phyloP scores from a whole-genome alignment of 179 eudicot species.

The Silene vulgaris region DNA sequence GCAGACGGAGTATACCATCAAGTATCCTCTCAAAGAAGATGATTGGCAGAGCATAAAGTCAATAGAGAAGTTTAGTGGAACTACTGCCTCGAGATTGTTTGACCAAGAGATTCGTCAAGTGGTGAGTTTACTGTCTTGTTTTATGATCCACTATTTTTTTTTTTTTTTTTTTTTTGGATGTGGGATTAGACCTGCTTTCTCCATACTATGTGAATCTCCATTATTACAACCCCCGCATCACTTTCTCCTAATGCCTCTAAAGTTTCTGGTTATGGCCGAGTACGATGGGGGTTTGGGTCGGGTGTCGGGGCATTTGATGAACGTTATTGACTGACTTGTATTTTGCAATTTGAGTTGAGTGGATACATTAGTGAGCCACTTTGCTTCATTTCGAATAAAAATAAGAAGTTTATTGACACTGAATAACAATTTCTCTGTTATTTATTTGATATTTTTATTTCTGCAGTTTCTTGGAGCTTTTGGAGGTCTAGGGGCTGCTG shows the following conservation, averaged over 20 bases:
- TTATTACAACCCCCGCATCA: neutral
- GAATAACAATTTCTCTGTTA: neutral
- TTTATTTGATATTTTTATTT: constrained; percentile 3
- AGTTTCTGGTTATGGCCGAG: neutral
- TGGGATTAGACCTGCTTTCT: neutral
- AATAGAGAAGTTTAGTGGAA: constrained; percentile 55
- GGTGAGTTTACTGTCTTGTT: constrained; percentile 41
- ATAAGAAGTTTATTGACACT: neutral
- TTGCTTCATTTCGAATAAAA: neutral
- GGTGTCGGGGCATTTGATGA: too few species aligned
- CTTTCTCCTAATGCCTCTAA: neutral
- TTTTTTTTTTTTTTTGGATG: neutral
- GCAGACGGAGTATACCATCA: constrained; percentile 31
- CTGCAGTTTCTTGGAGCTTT: constrained; percentile 76
- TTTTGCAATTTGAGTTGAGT: too few species aligned
- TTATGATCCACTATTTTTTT: neutral
- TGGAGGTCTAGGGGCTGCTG: constrained; percentile 95
- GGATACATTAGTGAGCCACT: too few species aligned
- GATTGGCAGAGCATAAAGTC: constrained; percentile 48
- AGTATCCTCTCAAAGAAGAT: constrained; percentile 36
- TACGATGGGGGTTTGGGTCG: neutral
- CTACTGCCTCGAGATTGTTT: constrained; percentile 68
- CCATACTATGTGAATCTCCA: neutral
- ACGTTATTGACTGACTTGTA: too few species aligned
- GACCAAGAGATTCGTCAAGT: constrained; percentile 94